These are phyloP conservation scores for Cryoendolithus antarcticus DNA, from an alignment of 2,329 filamentous ascomycete genomes.

Conservation along the genomic window DNA sequence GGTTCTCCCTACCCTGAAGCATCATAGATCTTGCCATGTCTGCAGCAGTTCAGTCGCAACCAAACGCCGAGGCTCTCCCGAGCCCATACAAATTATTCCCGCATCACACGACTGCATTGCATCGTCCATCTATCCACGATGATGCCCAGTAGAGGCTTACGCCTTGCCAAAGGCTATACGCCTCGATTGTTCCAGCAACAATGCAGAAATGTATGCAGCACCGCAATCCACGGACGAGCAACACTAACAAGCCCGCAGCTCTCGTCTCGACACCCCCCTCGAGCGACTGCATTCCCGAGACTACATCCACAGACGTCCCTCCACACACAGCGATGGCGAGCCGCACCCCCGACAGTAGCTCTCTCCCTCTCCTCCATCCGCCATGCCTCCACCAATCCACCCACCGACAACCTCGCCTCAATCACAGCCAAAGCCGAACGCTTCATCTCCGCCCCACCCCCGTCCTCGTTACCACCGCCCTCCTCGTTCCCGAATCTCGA, in stretches of 20 bases:
- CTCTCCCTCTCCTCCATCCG: conserved; percentile 11
- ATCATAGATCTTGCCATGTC: no score
- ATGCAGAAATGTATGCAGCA: conserved; percentile 15
- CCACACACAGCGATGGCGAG: conserved; percentile 1
- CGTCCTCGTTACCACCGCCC: conserved; percentile 4
- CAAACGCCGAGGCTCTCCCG: no score
- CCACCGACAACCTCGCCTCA: conserved; percentile 16
- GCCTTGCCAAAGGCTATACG: conserved; percentile 19
- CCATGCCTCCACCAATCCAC: conserved; percentile 19
- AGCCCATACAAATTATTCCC: no score
- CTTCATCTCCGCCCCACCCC: conserved; percentile 8
- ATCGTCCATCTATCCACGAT: conserved; percentile 17
- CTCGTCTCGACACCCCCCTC: conserved; percentile 6
- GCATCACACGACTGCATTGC: no score
- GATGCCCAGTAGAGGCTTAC: conserved; percentile 37
- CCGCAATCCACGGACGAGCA: no score
- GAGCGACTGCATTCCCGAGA: not conserved
- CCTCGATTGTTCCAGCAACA: conserved; percentile 14
- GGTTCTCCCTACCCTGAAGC: no score
- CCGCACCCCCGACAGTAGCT: not conserved
- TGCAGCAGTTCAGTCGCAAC: no score
- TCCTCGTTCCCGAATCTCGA: conserved; percentile 17
- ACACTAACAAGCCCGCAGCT: conserved; percentile 1
- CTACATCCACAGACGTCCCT: not conserved
- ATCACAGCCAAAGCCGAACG: conserved; percentile 3